Evolutionary conservation across 2,329 filamentous ascomycete genomes (phyloP), one percentile per base, ranked within the genome.

Genomic region (Talaromyces amestolkiae): DNA sequence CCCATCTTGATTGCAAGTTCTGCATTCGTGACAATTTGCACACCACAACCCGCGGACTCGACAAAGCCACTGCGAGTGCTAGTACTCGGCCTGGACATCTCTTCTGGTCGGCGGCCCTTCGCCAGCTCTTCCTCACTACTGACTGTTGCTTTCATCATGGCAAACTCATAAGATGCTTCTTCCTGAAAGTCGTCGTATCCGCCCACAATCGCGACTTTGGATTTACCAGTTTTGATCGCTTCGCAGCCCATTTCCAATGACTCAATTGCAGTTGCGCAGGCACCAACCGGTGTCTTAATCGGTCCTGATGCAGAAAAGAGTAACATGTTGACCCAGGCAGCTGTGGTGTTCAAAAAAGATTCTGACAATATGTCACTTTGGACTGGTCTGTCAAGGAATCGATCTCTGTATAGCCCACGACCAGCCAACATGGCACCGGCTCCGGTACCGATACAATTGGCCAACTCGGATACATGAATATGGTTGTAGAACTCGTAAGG

Each of bases 401-500:
- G 91, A 79, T 97, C 94, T 80, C 93, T 95, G 85, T 98, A 97
- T 93, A 99, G 98, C 72, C 93, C 93, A 73, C 92, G 90, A 69
- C 98, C 86, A 72, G 95, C 95, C 72, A 87, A 87, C 68, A 92
- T 90, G 81, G 95, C 95, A 86, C 95, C 95, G 83, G 98, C 97
- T 84, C 95, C 95, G 41, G 95, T 98, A 79, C 95, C 95, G 71
- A 99, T 89, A 76, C 94, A 98, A 86, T 99, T 99, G 79, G 95
- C 95, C 59, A 99, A 91, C 77, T 99, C 91, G 5, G 95, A 98
- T 67, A 99, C 88, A 79, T 99, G 95, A 68, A 99, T 93, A 74
- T 99, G 98, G 84, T 98, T 93, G 87, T 99, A 99, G 83, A 99
- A 98, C 82, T 99, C 95, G 76, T 98, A 99, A 24, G 95, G 95